These are phyloP conservation scores for Capsicum rhomboideum DNA, from an alignment of 257 asterid species.

Conservation along the genomic window DNA sequence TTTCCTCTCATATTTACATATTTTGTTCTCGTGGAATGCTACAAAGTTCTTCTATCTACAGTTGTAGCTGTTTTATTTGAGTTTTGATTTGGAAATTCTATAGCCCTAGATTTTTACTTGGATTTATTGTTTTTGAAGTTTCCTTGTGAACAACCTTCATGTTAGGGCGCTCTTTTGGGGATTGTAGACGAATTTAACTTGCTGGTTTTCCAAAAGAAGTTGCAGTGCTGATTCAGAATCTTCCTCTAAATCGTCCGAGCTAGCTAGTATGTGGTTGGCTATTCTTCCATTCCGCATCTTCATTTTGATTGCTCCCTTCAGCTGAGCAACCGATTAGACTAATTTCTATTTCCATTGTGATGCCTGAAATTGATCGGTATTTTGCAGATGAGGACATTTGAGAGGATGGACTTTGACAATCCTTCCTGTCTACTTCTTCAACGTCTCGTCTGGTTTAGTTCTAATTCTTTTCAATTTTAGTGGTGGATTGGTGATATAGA, in stretches of 20 bases:
- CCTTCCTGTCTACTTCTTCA: constrained; percentile 6
- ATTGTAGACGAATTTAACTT: too few species aligned
- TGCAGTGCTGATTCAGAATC: constrained; percentile 64
- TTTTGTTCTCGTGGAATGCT: too few species aligned
- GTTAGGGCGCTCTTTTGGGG: too few species aligned
- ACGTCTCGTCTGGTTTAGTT: constrained; percentile 5
- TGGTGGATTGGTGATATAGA: too few species aligned
- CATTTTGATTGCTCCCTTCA: neutral
- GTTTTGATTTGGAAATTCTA: too few species aligned
- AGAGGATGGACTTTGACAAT: constrained; percentile 21
- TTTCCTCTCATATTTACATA: too few species aligned
- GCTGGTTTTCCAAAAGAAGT: constrained; percentile 75
- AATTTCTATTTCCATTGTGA: constrained; percentile 26
- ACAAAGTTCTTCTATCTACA: too few species aligned
- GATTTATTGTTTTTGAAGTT: too few species aligned
- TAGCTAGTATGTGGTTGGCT: constrained; percentile 9
- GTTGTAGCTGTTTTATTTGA: too few species aligned
- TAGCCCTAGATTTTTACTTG: too few species aligned
- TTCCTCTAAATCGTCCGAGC: constrained; percentile 53
- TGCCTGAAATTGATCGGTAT: constrained; percentile 37
- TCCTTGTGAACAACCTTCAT: too few species aligned
- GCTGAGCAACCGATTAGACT: neutral
- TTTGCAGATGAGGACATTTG: constrained; percentile 34
- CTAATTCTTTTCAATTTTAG: too few species aligned
- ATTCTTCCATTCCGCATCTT: constrained; percentile 25